These are phyloP conservation scores for Leptosphaerulina australis DNA, from an alignment of 2,329 filamentous ascomycete genomes.

Conservation along the genomic window DNA sequence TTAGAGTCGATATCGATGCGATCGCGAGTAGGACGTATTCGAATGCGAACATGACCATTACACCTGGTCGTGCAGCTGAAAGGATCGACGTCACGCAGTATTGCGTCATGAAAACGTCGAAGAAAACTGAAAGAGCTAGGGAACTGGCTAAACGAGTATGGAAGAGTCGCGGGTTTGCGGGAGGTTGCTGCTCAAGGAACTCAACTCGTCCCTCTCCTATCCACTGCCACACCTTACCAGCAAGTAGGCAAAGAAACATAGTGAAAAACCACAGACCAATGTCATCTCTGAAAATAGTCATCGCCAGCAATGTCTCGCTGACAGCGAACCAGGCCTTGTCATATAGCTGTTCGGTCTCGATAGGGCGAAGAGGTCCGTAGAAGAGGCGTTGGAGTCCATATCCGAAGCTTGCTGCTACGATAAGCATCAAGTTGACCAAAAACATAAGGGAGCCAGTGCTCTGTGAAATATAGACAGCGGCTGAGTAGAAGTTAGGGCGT, in stretches of 20 bases:
- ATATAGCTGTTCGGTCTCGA: slow-evolving; percentile 96
- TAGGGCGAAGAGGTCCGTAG: slow-evolving; percentile 86
- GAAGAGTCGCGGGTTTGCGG: slow-evolving; percentile 84
- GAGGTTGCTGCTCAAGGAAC: slow-evolving; percentile 91
- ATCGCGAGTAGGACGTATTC: slow-evolving; percentile 90
- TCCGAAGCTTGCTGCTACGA: slow-evolving; percentile 79
- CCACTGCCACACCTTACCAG: slow-evolving; percentile 98
- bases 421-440: slow-evolving; percentile 85
- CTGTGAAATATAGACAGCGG: slow-evolving; percentile 94
- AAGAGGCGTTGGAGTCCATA: slow-evolving; percentile 88
- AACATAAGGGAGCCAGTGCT: slow-evolving; percentile 96
- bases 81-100: slow-evolving; percentile 86
- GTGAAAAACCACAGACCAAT: slow-evolving; percentile 92
- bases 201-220: slow-evolving; percentile 95
- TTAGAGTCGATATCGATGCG: slow-evolving; percentile 76
- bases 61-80: slow-evolving; percentile 86
- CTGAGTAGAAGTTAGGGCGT: slow-evolving; percentile 96
- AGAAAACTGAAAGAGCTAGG: slow-evolving; percentile 76
- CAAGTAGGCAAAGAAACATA: slow-evolving; percentile 93
- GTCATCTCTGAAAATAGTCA: slow-evolving; percentile 97
- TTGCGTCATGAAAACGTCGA: slow-evolving; percentile 78
- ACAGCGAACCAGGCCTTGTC: slow-evolving; percentile 98
- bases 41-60: slow-evolving; percentile 99
- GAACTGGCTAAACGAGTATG: slow-evolving; percentile 82
- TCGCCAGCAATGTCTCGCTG: slow-evolving; percentile 93